phyloP scores from a whole-genome alignment of 1,284 basidiomycete species.

The Tilletia walkeri region DNA sequence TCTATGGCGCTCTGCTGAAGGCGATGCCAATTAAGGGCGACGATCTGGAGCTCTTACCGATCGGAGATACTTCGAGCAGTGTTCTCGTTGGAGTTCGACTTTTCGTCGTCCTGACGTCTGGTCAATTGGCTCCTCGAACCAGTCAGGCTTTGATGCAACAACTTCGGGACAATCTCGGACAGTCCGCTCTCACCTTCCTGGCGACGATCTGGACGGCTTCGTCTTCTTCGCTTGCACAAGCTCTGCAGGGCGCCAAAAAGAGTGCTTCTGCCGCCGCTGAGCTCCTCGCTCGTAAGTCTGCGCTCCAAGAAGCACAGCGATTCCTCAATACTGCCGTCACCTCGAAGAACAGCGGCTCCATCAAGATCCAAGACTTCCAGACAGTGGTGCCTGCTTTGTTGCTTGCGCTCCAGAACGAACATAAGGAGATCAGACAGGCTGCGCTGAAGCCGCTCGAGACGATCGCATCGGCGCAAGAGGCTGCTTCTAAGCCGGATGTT shows the following conservation, averaged over 20 bases:
- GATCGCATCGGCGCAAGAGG: slow-evolving; percentile 57
- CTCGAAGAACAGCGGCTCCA: neutral
- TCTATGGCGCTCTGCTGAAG: neutral
- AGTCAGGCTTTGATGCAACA: slow-evolving; percentile 27
- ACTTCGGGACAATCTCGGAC: slow-evolving; percentile 70
- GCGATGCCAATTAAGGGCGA: neutral
- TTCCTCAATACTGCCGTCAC: too few species aligned
- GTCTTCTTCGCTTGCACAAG: slow-evolving; percentile 15
- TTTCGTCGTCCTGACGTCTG: neutral
- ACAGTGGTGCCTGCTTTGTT: slow-evolving; percentile 76
- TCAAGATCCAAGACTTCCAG: slow-evolving; percentile 69
- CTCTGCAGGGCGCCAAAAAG: slow-evolving; percentile 8
- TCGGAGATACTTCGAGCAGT: neutral
- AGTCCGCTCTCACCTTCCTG: slow-evolving; percentile 77
- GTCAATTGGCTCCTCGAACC: neutral
- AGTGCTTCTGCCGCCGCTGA: too few species aligned
- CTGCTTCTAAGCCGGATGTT: slow-evolving; percentile 48
- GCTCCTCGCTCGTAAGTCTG: slow-evolving; percentile 62
- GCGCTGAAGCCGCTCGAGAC: slow-evolving; percentile 68
- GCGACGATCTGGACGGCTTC: slow-evolving; percentile 65
- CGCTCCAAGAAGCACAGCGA: slow-evolving; percentile 69
- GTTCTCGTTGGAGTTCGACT: slow-evolving; percentile 5
- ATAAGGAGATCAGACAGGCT: slow-evolving; percentile 64
- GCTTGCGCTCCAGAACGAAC: slow-evolving; percentile 65
- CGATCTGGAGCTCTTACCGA: neutral